These are phyloP conservation scores for Selaginella moellendorffii DNA, from an alignment of 75 land plant genomes.

Conservation along the genomic window DNA sequence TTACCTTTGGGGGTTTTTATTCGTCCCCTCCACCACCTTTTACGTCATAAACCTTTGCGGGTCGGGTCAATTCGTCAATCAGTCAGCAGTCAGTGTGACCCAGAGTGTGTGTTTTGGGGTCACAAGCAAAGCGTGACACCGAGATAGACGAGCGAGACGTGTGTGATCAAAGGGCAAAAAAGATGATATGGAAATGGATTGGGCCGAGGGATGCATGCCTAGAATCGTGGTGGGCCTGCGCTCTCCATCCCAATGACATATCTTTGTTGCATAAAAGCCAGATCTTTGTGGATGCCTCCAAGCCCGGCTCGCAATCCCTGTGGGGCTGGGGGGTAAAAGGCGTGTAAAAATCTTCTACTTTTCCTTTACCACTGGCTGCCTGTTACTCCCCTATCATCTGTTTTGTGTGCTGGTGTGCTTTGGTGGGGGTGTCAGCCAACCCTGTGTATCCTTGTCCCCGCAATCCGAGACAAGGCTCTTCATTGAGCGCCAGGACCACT, in stretches of 20 bases:
- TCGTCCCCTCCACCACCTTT: too few relatives aligned
- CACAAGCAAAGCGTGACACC: neutral
- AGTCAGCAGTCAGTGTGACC: too few relatives aligned
- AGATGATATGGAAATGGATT: too few relatives aligned
- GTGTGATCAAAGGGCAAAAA: too few relatives aligned
- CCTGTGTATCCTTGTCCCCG: neutral
- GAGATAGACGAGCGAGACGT: neutral
- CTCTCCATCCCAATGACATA: too few relatives aligned
- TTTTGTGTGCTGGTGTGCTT: neutral
- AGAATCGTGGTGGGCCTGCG: too few relatives aligned
- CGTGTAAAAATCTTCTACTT: neutral
- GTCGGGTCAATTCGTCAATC: neutral
- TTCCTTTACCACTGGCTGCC: neutral
- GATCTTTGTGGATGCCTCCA: neutral
- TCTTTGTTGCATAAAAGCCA: neutral
- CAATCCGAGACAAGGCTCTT: slow-evolving; percentile 1
- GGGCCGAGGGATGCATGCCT: neutral
- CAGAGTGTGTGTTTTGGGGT: too few relatives aligned
- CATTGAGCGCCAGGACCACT: neutral
- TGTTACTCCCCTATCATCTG: neutral
- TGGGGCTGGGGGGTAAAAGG: too few relatives aligned
- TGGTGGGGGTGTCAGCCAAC: neutral
- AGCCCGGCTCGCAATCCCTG: too few relatives aligned
- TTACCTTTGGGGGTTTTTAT: too few relatives aligned
- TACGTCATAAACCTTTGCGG: too few relatives aligned